Percentiles rank a stretch among this genome's conserved stretches.
phyloP scores from a whole-genome alignment of 345 rosid species.

The Melaleuca quinquenervia region DNA sequence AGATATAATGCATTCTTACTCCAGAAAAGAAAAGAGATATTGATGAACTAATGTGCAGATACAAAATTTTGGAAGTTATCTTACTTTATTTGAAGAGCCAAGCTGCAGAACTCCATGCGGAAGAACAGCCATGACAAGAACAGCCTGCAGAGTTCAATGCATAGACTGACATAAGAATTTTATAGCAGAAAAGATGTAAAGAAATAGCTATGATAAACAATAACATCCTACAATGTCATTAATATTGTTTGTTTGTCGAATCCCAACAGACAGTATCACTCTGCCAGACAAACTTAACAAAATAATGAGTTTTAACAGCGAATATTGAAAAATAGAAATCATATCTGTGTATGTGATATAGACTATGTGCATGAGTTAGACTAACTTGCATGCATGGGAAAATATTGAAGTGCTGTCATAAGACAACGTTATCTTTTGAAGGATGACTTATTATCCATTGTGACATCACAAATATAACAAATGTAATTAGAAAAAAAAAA shows the following conservation, averaged over 20 bases:
- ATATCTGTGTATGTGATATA: background rate
- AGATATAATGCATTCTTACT: background rate
- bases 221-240: background rate
- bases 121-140: slow-evolving; percentile 61
- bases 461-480: background rate
- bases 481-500: background rate
- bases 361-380: background rate
- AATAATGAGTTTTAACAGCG: background rate
- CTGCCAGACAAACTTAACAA: background rate
- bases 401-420: background rate
- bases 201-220: background rate
- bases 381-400: background rate
- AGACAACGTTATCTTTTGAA: background rate
- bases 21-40: background rate
- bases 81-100: slow-evolving; percentile 70
- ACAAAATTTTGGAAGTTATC: slow-evolving; percentile 9
- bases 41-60: background rate
- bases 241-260: background rate
- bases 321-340: background rate
- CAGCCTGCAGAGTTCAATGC: slow-evolving; percentile 32
- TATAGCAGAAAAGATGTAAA: background rate
- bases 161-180: background rate
- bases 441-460: background rate
- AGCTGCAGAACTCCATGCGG: slow-evolving; percentile 86
- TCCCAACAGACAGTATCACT: background rate